These are phyloP conservation scores for Luffa aegyptiaca DNA, from an alignment of 306 rosid species.

Conservation along the genomic window DNA sequence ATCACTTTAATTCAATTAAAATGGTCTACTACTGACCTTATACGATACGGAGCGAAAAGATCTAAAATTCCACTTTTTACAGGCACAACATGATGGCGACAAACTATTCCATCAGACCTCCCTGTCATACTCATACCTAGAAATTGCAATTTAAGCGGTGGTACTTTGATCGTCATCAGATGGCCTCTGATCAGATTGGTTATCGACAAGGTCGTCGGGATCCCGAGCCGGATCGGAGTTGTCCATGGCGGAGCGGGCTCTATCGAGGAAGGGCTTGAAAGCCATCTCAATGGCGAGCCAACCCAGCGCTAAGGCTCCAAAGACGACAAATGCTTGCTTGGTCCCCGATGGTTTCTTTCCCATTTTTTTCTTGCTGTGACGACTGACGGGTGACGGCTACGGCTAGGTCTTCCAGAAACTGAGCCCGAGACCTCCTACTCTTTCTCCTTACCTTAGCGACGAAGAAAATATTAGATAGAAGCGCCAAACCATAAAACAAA, in stretches of 20 bases:
- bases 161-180: not conserved
- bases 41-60: not conserved
- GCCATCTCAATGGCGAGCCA: slow-evolving; percentile 81
- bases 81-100: not conserved
- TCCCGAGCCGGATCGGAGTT: slow-evolving; percentile 70
- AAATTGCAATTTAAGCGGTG: not conserved
- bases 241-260: slow-evolving; percentile 45
- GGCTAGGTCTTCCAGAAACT: not conserved
- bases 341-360: slow-evolving; percentile 28
- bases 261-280: slow-evolving; percentile 60
- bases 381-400: not conserved
- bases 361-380: slow-evolving; percentile 16
- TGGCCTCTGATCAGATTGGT: not conserved
- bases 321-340: slow-evolving; percentile 56
- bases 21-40: not conserved
- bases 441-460: not conserved
- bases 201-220: slow-evolving; percentile 44
- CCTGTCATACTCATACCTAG: not conserved
- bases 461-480: not conserved
- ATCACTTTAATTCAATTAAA: not conserved
- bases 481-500: not conserved
- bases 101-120: not conserved
- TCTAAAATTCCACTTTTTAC: not conserved
- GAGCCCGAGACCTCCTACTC: not conserved
- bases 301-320: slow-evolving; percentile 63